Evolutionary conservation across 2,329 filamentous ascomycete genomes (phyloP), one percentile per base, ranked within the genome.

Genomic region (Fusarium brevicatenulatum): DNA sequence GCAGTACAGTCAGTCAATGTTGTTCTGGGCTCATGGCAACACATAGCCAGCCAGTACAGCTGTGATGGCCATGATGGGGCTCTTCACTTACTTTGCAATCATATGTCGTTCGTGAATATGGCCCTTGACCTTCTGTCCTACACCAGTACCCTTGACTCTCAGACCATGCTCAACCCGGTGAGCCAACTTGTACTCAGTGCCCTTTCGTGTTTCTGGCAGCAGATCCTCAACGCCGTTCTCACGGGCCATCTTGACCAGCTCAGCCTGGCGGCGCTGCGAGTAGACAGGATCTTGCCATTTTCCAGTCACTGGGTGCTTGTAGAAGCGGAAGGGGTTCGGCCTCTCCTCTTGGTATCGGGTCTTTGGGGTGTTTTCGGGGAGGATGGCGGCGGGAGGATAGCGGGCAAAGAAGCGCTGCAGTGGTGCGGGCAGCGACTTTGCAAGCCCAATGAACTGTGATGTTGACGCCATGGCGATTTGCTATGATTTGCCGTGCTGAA

Each of bases 91-190:
- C 87, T 91, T 91, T 70, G 89, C 87, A 84, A 93, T 91, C 85
- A 98, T 86, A 78, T 92, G 92, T 81, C 96, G 90, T 87, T 99
- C 96, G 90, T 95, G 93, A 77, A 91, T 88, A 84, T 98, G 95
- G 82, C 96, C 96, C 92, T 98, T 99, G 82, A 98, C 95, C 83
- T 89, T 91, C 84, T 98, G 91, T 65, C 95, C 95, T 75, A 94
- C 91, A 87, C 96, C 95, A 3, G 95, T 98, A 77, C 95, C 95
- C 89, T 95, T 95, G 66, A 98, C 93, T 71, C 91, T 88, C 82
- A 97, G 81, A 55, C 95, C 95, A 73, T 92, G 88, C 85, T 97
- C 93, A 66, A 94, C 89, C 65, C 93, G 86, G 81, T 91, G 89
- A 78, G 90, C 87, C 78, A 95, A 88, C 81, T 87, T 91, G 80